A percentile compares a stretch with the other conserved stretches of the same genome.
phyloP scores from a whole-genome alignment of 1,139 yeast species.

The Hyphopichia khmerensis region DNA sequence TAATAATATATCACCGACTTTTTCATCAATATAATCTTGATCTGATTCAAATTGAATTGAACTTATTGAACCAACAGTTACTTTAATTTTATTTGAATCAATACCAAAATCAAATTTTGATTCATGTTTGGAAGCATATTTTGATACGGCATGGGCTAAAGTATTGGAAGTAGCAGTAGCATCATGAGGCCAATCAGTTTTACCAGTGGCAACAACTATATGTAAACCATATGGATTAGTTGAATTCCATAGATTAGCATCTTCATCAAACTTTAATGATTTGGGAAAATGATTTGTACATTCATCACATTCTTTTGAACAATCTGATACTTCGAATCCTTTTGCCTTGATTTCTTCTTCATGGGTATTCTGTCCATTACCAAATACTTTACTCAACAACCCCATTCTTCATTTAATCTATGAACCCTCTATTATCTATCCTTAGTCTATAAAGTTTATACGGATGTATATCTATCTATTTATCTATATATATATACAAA shows the following conservation, averaged over 20 bases:
- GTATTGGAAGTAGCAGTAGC: conserved; percentile 57
- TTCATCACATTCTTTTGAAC: conserved; percentile 49
- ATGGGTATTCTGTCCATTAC: background rate
- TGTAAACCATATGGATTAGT: conserved; percentile 71
- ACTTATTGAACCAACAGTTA: conserved; percentile 52
- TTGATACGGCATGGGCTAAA: conserved; percentile 48
- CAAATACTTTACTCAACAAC: background rate
- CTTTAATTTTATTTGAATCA: conserved; percentile 32
- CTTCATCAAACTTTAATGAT: conserved; percentile 49
- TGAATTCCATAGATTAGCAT: conserved; percentile 61
- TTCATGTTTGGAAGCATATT: conserved; percentile 41
- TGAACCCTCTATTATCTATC: too few species aligned
- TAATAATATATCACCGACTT: conserved; percentile 58
- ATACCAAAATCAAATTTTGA: background rate
- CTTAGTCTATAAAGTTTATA: too few species aligned
- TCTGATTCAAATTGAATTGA: conserved; percentile 35
- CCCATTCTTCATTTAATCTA: background rate
- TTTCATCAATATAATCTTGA: conserved; percentile 39
- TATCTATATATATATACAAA: too few species aligned
- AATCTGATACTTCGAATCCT: conserved; percentile 44
- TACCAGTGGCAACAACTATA: conserved; percentile 77
- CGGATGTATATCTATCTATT: too few species aligned
- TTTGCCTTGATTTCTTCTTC: conserved; percentile 22
- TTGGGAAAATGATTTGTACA: conserved; percentile 57
- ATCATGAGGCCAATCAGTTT: conserved; percentile 80